Evolutionary conservation across 2,329 filamentous ascomycete species (phyloP), one percentile per base, ranked within the genome.

Genomic region (Achaetomium macrosporum): DNA sequence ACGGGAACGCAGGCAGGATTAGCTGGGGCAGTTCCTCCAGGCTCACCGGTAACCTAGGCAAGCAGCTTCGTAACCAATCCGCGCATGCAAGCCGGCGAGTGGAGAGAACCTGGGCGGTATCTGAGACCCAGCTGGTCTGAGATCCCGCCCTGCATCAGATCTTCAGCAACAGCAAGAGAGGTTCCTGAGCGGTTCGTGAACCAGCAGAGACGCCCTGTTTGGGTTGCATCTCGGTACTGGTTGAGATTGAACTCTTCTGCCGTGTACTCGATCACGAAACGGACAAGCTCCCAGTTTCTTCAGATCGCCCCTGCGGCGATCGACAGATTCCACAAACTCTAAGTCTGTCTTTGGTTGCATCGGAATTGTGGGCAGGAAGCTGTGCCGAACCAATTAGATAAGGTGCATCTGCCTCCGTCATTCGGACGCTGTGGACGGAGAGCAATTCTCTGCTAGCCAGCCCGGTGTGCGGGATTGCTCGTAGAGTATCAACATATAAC

Each of bases 291-390:
- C 5, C 8, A 17, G 31, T 44, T 40, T 37, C 40, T 30, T 49
- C 44, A 52, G 60, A 61, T 62, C 59, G 43, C 56, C 51, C 53
- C 50, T 58, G 56, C 48, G 56, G 42, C 49, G 61, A 63, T 63
- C 61, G 60, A 58, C 59, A 53, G 54, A 61, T 60, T 55, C 56
- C 49, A 43, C 48, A 55, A 61, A 58, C 56, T 59, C 53, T 61
- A 58, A 60, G 57, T 57, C 35, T 37, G 19, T 8, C 36, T 55
- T 53, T 43, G 45, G 54, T 50, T 48, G 25, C 54, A 56, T 53
- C 29, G 42, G 31, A 36, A 42, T 12, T 35, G 45, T 42, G 49
- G 49, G 36, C 42, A 4, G 25, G 25, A 25, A 25, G 7, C 7
- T 25, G 25, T 25, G 25, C 25, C 25, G 25, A 25, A 25, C 25